Evolutionary conservation across 495 filamentous ascomycete genomes (phyloP), one percentile per base, ranked within the genome.

Genomic region (Parathielavia hyrcaniae): DNA sequence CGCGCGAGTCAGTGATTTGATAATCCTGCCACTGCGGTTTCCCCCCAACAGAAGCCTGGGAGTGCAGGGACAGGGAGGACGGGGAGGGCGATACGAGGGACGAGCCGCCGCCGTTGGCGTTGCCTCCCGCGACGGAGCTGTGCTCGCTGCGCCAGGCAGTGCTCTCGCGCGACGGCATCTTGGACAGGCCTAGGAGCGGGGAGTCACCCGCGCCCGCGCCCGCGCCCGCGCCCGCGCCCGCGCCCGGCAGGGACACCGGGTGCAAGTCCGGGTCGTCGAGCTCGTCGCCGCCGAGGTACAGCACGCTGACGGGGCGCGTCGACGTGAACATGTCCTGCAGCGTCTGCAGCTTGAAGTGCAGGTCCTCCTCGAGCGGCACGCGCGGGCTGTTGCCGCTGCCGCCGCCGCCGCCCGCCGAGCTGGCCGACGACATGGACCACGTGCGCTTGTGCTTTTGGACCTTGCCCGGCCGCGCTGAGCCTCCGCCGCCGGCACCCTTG

Each of bases 321-420:
- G 90, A 96, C 12, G 87, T 90, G 68, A 97, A 96, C 93, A 97
- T 97, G 63, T 95, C 92, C 67, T 96, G 88, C 66, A 95, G 80
- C 30, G 83, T 86, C 47, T 84, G 81, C 17, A 97, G 77, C 70
- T 95, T 96, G 58, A 82, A 76, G 58, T 95, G 88, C 8, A 97
- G 75, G 67, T 97, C 95, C 61, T 97, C 95, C 67, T 96, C 93
- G 17, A 86, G 71, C 3, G 87, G 81, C 41, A 83, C 63, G 40
- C 87, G 83, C 6, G 77, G 75, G 4, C 75, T 73, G n/a, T n/a
- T n/a, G n/a, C n/a, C n/a, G n/a, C n/a, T n/a, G n/a, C n/a, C n/a
- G n/a, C n/a, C n/a, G n/a, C n/a, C n/a, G 22, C 77, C 81, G 8
- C 74, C 78, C 19, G 75, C 80, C 14, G 85, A 91, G 62, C 88